phyloP scores from a whole-genome alignment of 179 eudicot species.

The Amaranthus tricolor region DNA sequence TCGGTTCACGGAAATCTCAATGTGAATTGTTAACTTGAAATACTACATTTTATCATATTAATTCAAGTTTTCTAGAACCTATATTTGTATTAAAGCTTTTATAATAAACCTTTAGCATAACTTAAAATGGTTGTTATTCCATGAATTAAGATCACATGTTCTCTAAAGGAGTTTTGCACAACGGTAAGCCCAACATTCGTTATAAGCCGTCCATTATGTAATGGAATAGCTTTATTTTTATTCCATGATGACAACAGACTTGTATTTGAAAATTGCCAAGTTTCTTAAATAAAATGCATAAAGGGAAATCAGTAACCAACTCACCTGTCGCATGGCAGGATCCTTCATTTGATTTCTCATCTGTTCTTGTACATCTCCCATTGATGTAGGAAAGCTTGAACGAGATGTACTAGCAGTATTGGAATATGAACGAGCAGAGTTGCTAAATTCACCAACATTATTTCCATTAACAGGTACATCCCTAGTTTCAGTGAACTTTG shows the following conservation, averaged over 20 bases:
- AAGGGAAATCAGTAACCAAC: slow-evolving; percentile 2
- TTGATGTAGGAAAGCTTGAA: slow-evolving; percentile 52
- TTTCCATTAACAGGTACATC: slow-evolving; percentile 31
- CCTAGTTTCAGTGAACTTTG: slow-evolving; percentile 29
- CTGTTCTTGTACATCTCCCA: slow-evolving; percentile 79
- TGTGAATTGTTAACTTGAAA: too few relatives aligned
- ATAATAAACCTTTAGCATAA: too few relatives aligned
- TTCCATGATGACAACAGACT: neutral
- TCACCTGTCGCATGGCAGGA: slow-evolving; percentile 93
- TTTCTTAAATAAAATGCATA: neutral
- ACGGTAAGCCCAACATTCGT: neutral
- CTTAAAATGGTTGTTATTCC: neutral
- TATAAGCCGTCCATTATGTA: neutral
- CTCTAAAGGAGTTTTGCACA: neutral
- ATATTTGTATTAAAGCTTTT: too few relatives aligned
- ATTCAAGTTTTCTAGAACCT: too few relatives aligned
- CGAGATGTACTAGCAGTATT: slow-evolving; percentile 51
- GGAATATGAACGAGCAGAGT: slow-evolving; percentile 31
- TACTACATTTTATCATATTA: too few relatives aligned
- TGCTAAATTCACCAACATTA: slow-evolving; percentile 39
- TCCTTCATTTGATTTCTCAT: slow-evolving; percentile 95
- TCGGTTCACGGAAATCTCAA: too few relatives aligned
- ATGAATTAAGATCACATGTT: too few relatives aligned
- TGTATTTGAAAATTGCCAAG: neutral
- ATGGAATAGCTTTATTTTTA: neutral